phyloP scores from a whole-genome alignment of 1,284 basidiomycete species.

The Fomitopsis palustris region DNA sequence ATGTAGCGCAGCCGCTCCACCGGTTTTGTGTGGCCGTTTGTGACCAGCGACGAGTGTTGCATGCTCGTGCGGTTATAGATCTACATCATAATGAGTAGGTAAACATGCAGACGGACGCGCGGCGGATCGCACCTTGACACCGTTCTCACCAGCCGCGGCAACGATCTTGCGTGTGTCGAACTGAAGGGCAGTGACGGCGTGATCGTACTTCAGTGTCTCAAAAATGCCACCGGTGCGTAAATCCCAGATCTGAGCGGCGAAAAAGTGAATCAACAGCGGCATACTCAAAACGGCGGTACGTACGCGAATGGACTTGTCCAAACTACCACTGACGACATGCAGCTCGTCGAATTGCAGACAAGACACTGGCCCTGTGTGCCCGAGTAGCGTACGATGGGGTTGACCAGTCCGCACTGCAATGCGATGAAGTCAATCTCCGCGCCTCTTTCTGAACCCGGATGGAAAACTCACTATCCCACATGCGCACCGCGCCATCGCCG shows the following conservation, averaged over 20 bases:
- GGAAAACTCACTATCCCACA: slow-evolving; percentile 92
- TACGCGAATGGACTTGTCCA: slow-evolving; percentile 92
- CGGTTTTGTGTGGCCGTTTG: slow-evolving; percentile 91
- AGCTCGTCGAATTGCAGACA: slow-evolving; percentile 97
- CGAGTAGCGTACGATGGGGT: slow-evolving; percentile 89
- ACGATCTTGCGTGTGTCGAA: slow-evolving; percentile 95
- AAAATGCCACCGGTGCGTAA: slow-evolving; percentile 85
- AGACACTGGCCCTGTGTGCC: slow-evolving; percentile 93
- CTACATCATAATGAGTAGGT: slow-evolving; percentile 35
- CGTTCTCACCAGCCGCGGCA: slow-evolving; percentile 92
- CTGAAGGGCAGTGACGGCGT: slow-evolving; percentile 88
- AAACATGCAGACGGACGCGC: not conserved
- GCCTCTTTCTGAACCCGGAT: too few species aligned
- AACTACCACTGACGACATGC: slow-evolving; percentile 87
- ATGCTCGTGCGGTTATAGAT: slow-evolving; percentile 95
- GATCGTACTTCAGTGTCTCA: slow-evolving; percentile 90
- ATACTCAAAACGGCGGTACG: slow-evolving; percentile 24
- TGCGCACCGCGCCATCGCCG: slow-evolving; percentile 94
- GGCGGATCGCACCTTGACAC: slow-evolving; percentile 66
- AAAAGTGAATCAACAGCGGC: slow-evolving; percentile 5
- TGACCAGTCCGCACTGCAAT: slow-evolving; percentile 93
- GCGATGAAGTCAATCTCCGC: not conserved
- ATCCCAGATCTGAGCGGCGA: slow-evolving; percentile 82
- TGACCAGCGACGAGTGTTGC: slow-evolving; percentile 80
- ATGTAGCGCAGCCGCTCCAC: slow-evolving; percentile 93